Conservation (phyloP, 73 alveolate species). For the Halteria grandinella region DNA sequence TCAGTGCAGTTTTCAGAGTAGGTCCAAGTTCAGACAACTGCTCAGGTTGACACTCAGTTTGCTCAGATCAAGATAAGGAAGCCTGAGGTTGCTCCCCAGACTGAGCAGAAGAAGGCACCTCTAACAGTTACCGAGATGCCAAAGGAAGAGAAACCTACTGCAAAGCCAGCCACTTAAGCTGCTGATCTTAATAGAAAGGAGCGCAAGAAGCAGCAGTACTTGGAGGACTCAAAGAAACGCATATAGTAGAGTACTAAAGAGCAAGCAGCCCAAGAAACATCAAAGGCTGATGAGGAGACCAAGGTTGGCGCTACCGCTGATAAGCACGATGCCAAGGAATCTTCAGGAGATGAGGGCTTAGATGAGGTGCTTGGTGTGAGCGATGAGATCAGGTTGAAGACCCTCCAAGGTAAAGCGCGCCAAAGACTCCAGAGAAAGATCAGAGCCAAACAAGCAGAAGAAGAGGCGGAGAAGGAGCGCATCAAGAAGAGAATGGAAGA, state of each 20-base stretch:
- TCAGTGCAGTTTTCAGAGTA: constrained; percentile 12
- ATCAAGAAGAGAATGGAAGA: too few species aligned
- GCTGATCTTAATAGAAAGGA: constrained; percentile 8
- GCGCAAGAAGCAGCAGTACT: too few species aligned
- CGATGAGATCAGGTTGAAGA: constrained; percentile 8
- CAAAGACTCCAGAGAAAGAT: constrained; percentile 24
- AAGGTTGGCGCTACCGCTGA: neutral
- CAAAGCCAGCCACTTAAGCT: neutral
- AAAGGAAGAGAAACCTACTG: neutral
- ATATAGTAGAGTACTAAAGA: neutral
- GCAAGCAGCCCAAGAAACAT: neutral
- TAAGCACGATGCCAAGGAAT: constrained; percentile 3
- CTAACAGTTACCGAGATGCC: neutral
- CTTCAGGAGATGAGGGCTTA: neutral
- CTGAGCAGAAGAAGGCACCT: neutral
- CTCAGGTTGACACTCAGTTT: neutral
- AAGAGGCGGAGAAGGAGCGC: neutral
- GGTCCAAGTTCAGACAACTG: neutral
- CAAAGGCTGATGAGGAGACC: neutral
- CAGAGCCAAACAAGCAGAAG: neutral
- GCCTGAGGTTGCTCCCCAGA: too few species aligned
- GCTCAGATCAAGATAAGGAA: constrained; percentile 27
- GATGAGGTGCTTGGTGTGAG: constrained; percentile 12
- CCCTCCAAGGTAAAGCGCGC: neutral
- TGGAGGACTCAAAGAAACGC: too few species aligned